phyloP scores from a whole-genome alignment of 2,329 filamentous ascomycete genomes.

The Westerdykella ornata region DNA sequence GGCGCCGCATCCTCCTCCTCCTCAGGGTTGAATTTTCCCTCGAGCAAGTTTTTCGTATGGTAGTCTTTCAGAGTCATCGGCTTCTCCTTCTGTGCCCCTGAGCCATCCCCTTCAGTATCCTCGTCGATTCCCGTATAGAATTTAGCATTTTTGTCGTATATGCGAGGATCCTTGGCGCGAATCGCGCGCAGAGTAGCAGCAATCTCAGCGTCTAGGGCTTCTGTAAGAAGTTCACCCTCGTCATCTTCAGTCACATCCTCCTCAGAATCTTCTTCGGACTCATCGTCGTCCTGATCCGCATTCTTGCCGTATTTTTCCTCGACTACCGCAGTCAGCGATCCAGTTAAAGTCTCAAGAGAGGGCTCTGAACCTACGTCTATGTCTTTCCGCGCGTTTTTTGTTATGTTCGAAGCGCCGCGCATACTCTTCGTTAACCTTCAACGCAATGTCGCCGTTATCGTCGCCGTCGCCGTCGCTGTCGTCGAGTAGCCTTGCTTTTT shows the following conservation, averaged over 20 bases:
- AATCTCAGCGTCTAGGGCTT: conserved; percentile 79
- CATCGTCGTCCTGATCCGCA: conserved; percentile 40
- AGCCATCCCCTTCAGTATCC: conserved; percentile 30
- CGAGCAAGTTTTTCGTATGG: conserved; percentile 81
- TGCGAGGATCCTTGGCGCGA: conserved; percentile 78
- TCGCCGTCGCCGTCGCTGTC: conserved; percentile 31
- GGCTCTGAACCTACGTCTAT: conserved; percentile 50
- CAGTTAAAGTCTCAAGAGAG: neutral
- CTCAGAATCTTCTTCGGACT: conserved; percentile 49
- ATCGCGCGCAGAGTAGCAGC: conserved; percentile 82
- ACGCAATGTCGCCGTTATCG: conserved; percentile 20
- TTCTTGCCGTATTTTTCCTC: conserved; percentile 74
- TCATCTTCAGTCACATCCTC: conserved; percentile 81
- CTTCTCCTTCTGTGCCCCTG: conserved; percentile 62
- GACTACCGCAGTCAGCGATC: conserved; percentile 48
- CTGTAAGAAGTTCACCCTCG: conserved; percentile 77
- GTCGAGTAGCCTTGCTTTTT: conserved; percentile 35
- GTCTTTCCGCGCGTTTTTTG: conserved; percentile 87
- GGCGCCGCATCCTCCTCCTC: conserved; percentile 53
- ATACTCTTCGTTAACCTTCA: conserved; percentile 88
- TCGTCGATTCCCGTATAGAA: conserved; percentile 68
- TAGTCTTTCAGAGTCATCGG: conserved; percentile 84
- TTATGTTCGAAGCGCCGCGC: conserved; percentile 90
- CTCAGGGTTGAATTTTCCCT: conserved; percentile 56
- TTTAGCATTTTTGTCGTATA: conserved; percentile 72